Evolutionary conservation across 2,329 filamentous ascomycete species (phyloP).

Genomic region (Acephala macrosclerotiorum): DNA sequence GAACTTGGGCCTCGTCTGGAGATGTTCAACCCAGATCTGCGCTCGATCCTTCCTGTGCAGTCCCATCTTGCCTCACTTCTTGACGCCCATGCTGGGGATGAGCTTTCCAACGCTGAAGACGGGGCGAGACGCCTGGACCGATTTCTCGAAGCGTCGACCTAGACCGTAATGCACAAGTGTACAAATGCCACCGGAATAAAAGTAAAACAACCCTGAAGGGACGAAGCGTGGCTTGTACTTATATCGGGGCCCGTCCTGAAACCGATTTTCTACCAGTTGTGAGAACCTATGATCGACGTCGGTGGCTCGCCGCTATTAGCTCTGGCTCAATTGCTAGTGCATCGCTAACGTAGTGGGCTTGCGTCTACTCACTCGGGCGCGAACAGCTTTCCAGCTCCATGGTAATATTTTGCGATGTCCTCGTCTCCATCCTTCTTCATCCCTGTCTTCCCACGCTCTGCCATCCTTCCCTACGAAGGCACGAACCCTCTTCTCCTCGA

Average conservation of each 20-base stretch:
- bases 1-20: constrained; percentile 5
- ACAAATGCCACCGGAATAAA: background rate
- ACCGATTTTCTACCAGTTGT: background rate
- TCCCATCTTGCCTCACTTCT: background rate
- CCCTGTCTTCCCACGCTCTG: background rate
- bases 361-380: background rate
- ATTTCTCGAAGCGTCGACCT: background rate
- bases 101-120: background rate
- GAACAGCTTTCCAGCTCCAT: background rate
- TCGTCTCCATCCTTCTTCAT: background rate
- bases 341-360: background rate
- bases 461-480: background rate
- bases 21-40: background rate
- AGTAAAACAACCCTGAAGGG: background rate
- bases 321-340: background rate
- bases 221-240: background rate
- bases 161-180: background rate
- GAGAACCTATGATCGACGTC: background rate
- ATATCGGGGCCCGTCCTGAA: background rate
- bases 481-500: background rate
- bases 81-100: background rate
- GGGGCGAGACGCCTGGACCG: background rate
- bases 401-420: background rate
- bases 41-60: background rate
- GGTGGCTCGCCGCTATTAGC: background rate